These are phyloP conservation scores for Leonotis leonurus DNA, from an alignment of 257 asterid species.

Conservation along the genomic window DNA sequence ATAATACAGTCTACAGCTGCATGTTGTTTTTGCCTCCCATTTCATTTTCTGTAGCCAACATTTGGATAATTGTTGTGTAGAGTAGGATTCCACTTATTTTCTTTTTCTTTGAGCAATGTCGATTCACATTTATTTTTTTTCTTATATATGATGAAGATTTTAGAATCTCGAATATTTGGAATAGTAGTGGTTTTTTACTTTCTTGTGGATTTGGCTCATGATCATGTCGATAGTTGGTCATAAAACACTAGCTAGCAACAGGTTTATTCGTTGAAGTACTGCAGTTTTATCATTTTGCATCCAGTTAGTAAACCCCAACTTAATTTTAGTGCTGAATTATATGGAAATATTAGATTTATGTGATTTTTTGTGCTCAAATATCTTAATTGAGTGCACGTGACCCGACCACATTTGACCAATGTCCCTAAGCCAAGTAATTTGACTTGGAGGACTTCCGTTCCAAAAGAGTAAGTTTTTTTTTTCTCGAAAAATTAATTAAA, in stretches of 20 bases:
- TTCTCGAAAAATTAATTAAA: too few relatives aligned
- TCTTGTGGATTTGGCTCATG: not conserved
- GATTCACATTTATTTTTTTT: not conserved
- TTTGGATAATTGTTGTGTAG: slow-evolving; percentile 13
- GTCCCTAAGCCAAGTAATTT: too few relatives aligned
- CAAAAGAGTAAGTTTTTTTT: too few relatives aligned
- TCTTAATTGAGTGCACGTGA: too few relatives aligned
- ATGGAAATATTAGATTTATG: too few relatives aligned
- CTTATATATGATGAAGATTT: too few relatives aligned
- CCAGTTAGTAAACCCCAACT: too few relatives aligned
- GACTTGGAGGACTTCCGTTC: too few relatives aligned
- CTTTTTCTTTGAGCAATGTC: not conserved
- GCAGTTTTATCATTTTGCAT: not conserved
- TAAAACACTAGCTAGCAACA: not conserved
- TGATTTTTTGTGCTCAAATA: too few relatives aligned
- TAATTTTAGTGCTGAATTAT: too few relatives aligned
- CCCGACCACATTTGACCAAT: too few relatives aligned
- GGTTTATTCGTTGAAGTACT: too few relatives aligned
- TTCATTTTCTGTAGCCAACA: not conserved
- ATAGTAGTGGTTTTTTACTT: not conserved
- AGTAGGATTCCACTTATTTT: slow-evolving; percentile 16
- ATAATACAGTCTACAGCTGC: not conserved
- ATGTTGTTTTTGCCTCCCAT: not conserved
- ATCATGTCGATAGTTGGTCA: not conserved
- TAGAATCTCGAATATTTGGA: not conserved